A percentile compares a stretch with the other conserved stretches of the same genome.
Evolutionary conservation across 2,329 filamentous ascomycete genomes (phyloP).

Genomic region (Biscogniauxia marginata): DNA sequence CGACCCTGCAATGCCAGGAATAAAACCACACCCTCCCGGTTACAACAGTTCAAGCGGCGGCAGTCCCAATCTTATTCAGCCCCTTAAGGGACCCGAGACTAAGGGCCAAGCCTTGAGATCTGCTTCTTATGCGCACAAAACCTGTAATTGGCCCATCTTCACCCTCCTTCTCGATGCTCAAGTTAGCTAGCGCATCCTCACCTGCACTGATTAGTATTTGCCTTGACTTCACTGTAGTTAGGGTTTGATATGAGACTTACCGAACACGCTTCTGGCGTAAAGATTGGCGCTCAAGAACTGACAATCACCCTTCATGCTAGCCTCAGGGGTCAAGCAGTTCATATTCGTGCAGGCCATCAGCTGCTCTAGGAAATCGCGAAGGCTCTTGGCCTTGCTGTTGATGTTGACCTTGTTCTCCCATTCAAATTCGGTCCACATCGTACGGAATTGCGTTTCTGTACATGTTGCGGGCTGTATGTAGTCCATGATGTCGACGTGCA

Average conservation of each 20-base stretch:
- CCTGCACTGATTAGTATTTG: constrained; percentile 50
- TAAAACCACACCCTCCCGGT: background rate
- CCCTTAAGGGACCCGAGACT: constrained; percentile 94
- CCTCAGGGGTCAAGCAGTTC: constrained; percentile 95
- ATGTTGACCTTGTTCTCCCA: constrained; percentile 99
- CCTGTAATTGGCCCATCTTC: constrained; percentile 94
- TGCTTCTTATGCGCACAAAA: constrained; percentile 95
- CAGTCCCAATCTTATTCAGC: constrained; percentile 72
- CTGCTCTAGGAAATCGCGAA: constrained; percentile 89
- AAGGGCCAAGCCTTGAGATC: constrained; percentile 90
- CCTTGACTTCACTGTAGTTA: background rate
- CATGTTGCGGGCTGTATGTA: constrained; percentile 97
- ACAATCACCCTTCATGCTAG: constrained; percentile 94
- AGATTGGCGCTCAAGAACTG: constrained; percentile 97
- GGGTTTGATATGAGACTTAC: constrained; percentile 58
- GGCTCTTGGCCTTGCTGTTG: constrained; percentile 90
- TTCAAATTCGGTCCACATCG: constrained; percentile 99
- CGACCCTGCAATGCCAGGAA: background rate
- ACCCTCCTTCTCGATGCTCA: constrained; percentile 97
- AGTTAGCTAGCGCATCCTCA: constrained; percentile 94
- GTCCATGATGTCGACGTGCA: constrained; percentile 99
- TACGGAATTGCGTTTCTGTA: constrained; percentile 96
- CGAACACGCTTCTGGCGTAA: constrained; percentile 95
- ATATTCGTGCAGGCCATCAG: constrained; percentile 99
- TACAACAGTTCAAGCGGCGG: constrained; percentile 28